Conservation (phyloP, 176 grass and related monocot genomes). For the Hsuehochloa calcarea region DNA sequence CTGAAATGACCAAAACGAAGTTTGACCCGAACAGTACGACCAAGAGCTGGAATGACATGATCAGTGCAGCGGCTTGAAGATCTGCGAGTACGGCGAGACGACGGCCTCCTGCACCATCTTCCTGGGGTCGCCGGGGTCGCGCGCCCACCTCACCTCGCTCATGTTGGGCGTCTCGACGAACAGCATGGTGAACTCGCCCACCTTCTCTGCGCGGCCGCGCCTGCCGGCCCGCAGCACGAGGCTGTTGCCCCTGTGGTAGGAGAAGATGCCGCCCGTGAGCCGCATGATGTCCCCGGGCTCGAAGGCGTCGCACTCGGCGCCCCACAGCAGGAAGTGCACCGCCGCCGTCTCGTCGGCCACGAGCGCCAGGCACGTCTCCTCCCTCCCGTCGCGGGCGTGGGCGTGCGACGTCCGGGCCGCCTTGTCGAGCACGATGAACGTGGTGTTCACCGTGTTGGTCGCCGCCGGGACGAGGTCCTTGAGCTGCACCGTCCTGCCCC, state of each 20-base stretch:
- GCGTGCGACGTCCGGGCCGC: slow-evolving; percentile 15
- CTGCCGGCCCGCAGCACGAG: slow-evolving; percentile 66
- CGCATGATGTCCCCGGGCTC: slow-evolving; percentile 71
- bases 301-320: slow-evolving; percentile 66
- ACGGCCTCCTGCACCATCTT: slow-evolving; percentile 64
- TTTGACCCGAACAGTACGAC: neutral
- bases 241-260: slow-evolving; percentile 56
- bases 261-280: slow-evolving; percentile 71
- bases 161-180: slow-evolving; percentile 92
- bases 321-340: slow-evolving; percentile 81
- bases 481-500: slow-evolving; percentile 33
- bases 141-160: slow-evolving; percentile 63
- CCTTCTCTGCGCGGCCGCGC: slow-evolving; percentile 52
- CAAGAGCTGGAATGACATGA: neutral
- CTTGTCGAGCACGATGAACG: slow-evolving; percentile 76
- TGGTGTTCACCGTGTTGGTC: slow-evolving; percentile 68
- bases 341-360: slow-evolving; percentile 72
- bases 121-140: slow-evolving; percentile 34
- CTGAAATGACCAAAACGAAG: no score
- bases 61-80: slow-evolving; percentile 55
- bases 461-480: slow-evolving; percentile 66
- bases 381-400: slow-evolving; percentile 2
- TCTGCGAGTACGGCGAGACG: slow-evolving; percentile 43
- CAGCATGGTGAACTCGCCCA: slow-evolving; percentile 74
- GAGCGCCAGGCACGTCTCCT: slow-evolving; percentile 62